phyloP scores from a whole-genome alignment of 345 rosid genomes.

The Eucalyptus polyanthemos region DNA sequence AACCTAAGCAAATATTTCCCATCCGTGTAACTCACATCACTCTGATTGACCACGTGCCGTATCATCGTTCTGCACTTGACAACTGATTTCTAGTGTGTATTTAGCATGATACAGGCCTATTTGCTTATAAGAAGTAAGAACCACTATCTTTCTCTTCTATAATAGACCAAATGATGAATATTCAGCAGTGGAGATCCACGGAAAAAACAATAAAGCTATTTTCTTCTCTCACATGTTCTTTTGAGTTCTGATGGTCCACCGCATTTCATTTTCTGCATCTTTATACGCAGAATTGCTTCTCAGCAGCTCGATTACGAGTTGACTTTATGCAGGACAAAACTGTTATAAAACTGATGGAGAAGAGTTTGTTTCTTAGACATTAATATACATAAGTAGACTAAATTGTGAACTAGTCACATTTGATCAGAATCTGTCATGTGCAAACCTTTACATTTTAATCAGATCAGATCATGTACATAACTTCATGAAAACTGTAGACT shows the following conservation, averaged over 20 bases:
- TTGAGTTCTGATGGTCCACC: background rate
- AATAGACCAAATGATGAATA: background rate
- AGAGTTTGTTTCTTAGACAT: background rate
- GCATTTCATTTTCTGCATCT: background rate
- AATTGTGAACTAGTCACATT: background rate
- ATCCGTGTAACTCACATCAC: conserved; percentile 29
- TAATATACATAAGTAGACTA: background rate
- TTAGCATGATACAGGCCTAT: background rate
- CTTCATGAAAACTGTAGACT: background rate
- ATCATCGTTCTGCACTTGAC: background rate
- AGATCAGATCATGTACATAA: background rate
- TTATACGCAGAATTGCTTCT: background rate
- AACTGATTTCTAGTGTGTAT: background rate
- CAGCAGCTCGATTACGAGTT: background rate
- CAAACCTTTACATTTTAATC: background rate
- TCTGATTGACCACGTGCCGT: background rate
- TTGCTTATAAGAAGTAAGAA: background rate
- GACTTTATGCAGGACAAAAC: background rate
- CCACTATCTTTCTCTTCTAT: background rate
- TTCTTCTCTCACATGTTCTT: background rate
- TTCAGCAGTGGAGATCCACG: background rate
- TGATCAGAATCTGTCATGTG: background rate
- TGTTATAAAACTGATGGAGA: background rate
- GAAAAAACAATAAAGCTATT: background rate
- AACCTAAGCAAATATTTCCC: conserved; percentile 89